A percentile compares a stretch with the other conserved stretches of the same genome.
These are phyloP conservation scores for Daldinia sp. DNA, from an alignment of 2,329 filamentous ascomycete genomes.

Conservation along the genomic window DNA sequence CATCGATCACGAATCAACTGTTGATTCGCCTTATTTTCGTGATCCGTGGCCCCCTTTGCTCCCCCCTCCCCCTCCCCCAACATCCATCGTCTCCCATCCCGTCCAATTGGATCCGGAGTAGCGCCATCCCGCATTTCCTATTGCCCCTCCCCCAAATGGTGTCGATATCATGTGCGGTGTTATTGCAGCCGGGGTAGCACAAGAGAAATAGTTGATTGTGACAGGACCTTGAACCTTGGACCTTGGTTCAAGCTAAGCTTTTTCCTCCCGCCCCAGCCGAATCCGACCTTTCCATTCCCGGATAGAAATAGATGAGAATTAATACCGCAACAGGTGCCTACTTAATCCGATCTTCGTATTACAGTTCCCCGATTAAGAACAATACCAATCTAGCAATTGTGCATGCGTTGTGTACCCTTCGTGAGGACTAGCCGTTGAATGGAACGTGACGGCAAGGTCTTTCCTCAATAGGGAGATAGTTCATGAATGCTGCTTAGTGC, in stretches of 20 bases:
- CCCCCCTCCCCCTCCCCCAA: not conserved
- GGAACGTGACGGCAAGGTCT: constrained; percentile 7
- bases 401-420: not conserved
- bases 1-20: not conserved
- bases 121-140: constrained; percentile 14
- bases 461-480: constrained; percentile 9
- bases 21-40: constrained; percentile 18
- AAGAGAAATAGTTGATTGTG: constrained; percentile 35
- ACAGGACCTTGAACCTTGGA: constrained; percentile 27
- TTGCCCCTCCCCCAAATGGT: not conserved
- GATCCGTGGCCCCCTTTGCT: not conserved
- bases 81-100: constrained; percentile 5
- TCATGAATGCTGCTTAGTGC: constrained; percentile 21
- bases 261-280: constrained; percentile 28
- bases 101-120: constrained; percentile 20
- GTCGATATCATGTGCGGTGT: not conserved
- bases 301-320: no score
- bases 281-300: no score
- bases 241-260: constrained; percentile 5
- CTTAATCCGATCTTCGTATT: constrained; percentile 9
- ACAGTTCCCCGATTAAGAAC: not conserved
- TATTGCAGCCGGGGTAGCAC: constrained; percentile 32
- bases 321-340: not conserved
- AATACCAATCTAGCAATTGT: not conserved
- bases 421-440: not conserved